A percentile compares a stretch with the other conserved stretches of the same genome.
Conservation (phyloP, 2,329 filamentous ascomycete genomes). For the Phoma sp. region DNA sequence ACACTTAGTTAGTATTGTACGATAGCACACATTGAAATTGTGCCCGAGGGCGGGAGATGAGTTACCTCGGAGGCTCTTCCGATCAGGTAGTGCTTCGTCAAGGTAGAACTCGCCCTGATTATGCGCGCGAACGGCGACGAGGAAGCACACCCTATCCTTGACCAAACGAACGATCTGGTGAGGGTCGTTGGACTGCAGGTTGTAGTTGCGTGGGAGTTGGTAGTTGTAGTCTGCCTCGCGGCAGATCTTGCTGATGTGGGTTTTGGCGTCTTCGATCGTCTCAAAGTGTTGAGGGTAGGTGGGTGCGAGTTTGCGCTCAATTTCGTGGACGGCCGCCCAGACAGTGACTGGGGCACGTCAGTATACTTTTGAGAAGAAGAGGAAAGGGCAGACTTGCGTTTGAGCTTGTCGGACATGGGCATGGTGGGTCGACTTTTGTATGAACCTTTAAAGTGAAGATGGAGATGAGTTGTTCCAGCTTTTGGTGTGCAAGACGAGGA, state of each 20-base stretch:
- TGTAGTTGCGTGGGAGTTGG: background rate
- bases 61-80: conserved; percentile 2
- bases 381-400: background rate
- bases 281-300: conserved; percentile 14
- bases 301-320: background rate
- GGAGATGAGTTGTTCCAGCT: background rate
- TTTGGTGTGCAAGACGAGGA: background rate
- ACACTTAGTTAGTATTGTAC: background rate
- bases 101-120: conserved; percentile 18
- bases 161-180: background rate
- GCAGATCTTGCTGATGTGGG: conserved; percentile 1
- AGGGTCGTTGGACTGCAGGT: background rate
- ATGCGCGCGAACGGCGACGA: conserved; percentile 19
- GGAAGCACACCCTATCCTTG: conserved; percentile 11
- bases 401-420: background rate
- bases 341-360: background rate
- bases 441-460: too few relatives aligned
- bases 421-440: background rate
- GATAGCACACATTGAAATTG: too few relatives aligned
- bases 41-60: too few relatives aligned
- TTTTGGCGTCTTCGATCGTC: conserved; percentile 15
- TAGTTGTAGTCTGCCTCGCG: background rate
- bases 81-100: conserved; percentile 1
- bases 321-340: background rate
- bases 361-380: background rate